These are phyloP conservation scores for Starmerella apicola DNA, from an alignment of 805 yeast genomes.

Conservation along the genomic window DNA sequence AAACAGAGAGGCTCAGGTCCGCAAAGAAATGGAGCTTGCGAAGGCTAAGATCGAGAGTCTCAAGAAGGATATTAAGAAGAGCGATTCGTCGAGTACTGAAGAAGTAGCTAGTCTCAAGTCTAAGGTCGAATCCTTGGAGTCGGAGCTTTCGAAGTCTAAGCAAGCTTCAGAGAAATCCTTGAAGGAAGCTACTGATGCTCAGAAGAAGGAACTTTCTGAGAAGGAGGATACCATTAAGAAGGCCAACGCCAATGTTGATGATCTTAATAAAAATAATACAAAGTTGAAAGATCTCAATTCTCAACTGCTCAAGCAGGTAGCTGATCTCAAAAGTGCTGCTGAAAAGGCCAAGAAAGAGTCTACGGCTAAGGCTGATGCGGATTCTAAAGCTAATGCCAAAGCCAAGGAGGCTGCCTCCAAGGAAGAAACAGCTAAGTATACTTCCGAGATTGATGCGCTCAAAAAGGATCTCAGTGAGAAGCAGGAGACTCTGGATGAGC, in stretches of 20 bases:
- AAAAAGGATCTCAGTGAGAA: constrained; percentile 15
- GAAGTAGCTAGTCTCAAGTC: background rate
- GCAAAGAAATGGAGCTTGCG: constrained; percentile 8
- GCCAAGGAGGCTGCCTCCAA: background rate
- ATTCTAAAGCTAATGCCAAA: background rate
- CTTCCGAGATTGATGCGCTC: background rate
- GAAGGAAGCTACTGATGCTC: background rate
- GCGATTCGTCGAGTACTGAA: background rate
- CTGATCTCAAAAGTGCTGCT: background rate
- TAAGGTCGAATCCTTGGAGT: background rate
- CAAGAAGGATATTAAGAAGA: background rate
- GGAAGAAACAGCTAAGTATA: background rate
- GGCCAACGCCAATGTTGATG: background rate
- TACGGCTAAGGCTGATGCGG: too few species aligned
- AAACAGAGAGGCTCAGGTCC: constrained; percentile 8
- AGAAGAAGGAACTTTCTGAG: background rate
- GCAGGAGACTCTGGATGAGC: constrained; percentile 52
- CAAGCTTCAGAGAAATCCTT: background rate
- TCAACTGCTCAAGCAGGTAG: constrained; percentile 7
- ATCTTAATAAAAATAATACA: background rate
- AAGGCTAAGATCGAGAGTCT: background rate
- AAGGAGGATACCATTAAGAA: background rate
- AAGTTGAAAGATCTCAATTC: constrained; percentile 3
- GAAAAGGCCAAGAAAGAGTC: constrained; percentile 2
- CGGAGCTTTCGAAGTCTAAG: constrained; percentile 2